These are phyloP conservation scores for Pilatotrama ljubarskyi DNA, from an alignment of 768 basidiomycete genomes.

Conservation along the genomic window DNA sequence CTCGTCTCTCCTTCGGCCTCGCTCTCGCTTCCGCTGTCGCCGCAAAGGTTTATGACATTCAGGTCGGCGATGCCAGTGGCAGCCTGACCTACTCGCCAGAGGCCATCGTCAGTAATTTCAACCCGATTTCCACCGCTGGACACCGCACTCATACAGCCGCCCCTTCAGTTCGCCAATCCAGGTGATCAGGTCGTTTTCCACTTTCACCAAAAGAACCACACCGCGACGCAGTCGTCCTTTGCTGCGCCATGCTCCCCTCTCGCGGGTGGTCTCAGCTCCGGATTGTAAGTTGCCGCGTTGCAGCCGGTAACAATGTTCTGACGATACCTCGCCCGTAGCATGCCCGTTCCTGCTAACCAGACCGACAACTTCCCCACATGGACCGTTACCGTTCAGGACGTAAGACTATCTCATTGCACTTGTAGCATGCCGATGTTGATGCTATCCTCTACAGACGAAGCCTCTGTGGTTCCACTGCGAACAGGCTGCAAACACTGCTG, in stretches of 20 bases:
- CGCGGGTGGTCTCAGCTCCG: constrained; percentile 55
- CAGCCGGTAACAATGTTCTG: neutral
- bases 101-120: constrained; percentile 45
- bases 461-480: constrained; percentile 63
- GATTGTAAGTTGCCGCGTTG: constrained; percentile 46
- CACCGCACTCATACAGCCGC: neutral
- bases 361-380: constrained; percentile 50
- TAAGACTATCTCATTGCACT: constrained; percentile 14
- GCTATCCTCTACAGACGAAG: constrained; percentile 39
- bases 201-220: constrained; percentile 55
- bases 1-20: constrained; percentile 44
- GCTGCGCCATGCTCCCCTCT: constrained; percentile 50
- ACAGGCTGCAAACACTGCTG: constrained; percentile 50
- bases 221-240: constrained; percentile 37
- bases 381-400: constrained; percentile 44
- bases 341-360: constrained; percentile 53
- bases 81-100: constrained; percentile 48
- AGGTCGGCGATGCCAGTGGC: constrained; percentile 51
- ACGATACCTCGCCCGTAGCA: constrained; percentile 33
- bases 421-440: neutral
- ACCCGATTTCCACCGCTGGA: neutral
- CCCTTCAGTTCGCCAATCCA: constrained; percentile 41
- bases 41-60: constrained; percentile 51
- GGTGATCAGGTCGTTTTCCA: constrained; percentile 65
- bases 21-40: constrained; percentile 50